A percentile compares a stretch with the other conserved stretches of the same genome.
Conservation (phyloP, 352 stramenopile genomes). For the Phytophthora rubi region DNA sequence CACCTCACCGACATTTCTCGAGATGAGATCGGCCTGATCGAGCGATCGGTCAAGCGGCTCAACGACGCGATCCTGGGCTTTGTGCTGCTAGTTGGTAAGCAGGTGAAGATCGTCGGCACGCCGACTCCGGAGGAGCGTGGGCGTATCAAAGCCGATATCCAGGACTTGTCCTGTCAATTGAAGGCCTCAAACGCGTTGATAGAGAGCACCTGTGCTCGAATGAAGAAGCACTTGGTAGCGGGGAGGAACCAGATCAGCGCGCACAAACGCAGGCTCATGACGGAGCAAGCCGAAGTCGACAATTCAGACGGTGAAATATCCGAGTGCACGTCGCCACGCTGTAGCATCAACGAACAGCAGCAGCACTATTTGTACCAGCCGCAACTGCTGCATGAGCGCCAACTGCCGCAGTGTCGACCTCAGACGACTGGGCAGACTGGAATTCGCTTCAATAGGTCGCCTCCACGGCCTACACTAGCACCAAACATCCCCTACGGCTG, state of each 20-base stretch:
- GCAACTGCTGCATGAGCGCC: constrained; percentile 18
- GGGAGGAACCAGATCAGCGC: constrained; percentile 61
- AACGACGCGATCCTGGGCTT: constrained; percentile 70
- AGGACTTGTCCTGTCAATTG: constrained; percentile 65
- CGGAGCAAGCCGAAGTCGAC: constrained; percentile 32
- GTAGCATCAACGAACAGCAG: constrained; percentile 31
- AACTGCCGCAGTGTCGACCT: constrained; percentile 15
- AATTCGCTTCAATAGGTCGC: constrained; percentile 35
- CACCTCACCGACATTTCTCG: constrained; percentile 69
- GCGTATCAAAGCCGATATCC: constrained; percentile 63
- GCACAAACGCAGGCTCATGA: constrained; percentile 51
- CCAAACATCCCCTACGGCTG: constrained; percentile 31
- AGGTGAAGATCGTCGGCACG: constrained; percentile 66
- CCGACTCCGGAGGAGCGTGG: constrained; percentile 52
- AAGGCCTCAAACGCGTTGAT: constrained; percentile 60
- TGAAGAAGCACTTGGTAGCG: constrained; percentile 58
- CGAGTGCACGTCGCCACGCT: constrained; percentile 29
- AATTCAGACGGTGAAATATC: constrained; percentile 27
- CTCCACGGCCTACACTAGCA: constrained; percentile 22
- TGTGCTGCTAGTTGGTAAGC: constrained; percentile 76
- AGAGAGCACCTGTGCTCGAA: constrained; percentile 58
- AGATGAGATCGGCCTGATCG: constrained; percentile 63
- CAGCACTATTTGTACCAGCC: constrained; percentile 19
- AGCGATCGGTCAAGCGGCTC: constrained; percentile 62
- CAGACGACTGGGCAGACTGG: constrained; percentile 15